Conservation (phyloP, 495 filamentous ascomycete species). For the Penicillium antarcticum region DNA sequence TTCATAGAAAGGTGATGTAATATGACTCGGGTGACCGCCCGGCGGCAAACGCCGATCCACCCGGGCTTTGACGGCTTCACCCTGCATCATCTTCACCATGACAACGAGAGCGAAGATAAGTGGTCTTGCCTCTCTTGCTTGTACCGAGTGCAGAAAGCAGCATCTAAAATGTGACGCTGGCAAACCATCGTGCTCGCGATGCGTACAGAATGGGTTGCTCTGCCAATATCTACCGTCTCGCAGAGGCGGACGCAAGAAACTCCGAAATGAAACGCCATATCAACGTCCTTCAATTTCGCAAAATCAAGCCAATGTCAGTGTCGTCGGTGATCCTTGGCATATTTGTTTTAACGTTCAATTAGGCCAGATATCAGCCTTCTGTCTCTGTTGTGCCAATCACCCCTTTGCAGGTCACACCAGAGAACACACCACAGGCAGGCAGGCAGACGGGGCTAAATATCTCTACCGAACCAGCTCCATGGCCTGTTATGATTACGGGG, state of each 20-base stretch:
- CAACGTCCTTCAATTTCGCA: conserved; percentile 3
- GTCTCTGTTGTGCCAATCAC: conserved; percentile 3
- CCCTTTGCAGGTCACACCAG: conserved; percentile 11
- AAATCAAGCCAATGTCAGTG: conserved; percentile 12
- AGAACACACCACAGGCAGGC: conserved; percentile 14
- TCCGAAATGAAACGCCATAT: conserved; percentile 20
- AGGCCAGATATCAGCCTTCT: conserved; percentile 3
- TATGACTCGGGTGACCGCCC: not conserved
- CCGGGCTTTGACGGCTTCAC: not conserved
- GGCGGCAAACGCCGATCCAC: not conserved
- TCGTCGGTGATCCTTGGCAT: not conserved
- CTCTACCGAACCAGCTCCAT: conserved; percentile 18
- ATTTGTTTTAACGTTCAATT: not conserved
- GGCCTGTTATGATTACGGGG: conserved; percentile 19
- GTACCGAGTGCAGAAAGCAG: conserved; percentile 42
- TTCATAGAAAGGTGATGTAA: too few relatives aligned
- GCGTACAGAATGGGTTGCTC: conserved; percentile 21
- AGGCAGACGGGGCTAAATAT: conserved; percentile 7
- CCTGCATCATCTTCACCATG: conserved; percentile 3
- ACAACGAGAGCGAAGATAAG: conserved; percentile 19
- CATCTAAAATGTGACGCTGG: conserved; percentile 42
- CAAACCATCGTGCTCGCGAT: conserved; percentile 36
- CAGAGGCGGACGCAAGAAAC: conserved; percentile 33
- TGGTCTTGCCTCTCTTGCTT: conserved; percentile 33
- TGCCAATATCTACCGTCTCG: conserved; percentile 41